Evolutionary conservation across 2,329 filamentous ascomycete species (phyloP).

Genomic region (Tolypocladium cylindrosporum): DNA sequence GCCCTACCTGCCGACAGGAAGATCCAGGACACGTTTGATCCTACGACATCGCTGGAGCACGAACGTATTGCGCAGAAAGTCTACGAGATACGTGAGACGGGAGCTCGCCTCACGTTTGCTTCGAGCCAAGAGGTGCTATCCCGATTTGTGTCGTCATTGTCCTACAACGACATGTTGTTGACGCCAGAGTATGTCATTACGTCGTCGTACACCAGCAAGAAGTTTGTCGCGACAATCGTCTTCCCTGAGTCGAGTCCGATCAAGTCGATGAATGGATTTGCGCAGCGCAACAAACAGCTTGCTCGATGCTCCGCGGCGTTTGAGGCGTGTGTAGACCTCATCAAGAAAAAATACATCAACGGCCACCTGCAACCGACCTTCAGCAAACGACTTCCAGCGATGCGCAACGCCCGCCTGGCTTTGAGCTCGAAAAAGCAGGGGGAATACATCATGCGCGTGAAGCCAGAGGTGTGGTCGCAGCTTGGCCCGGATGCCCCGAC

Average conservation of each 20-base stretch:
- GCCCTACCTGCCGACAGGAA: constrained; percentile 65
- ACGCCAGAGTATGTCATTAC: constrained; percentile 52
- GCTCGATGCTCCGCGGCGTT: constrained; percentile 89
- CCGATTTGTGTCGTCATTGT: constrained; percentile 61
- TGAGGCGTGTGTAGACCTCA: constrained; percentile 63
- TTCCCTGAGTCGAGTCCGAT: constrained; percentile 69
- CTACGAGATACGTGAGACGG: constrained; percentile 54
- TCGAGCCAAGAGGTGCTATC: constrained; percentile 63
- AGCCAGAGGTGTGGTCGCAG: constrained; percentile 63
- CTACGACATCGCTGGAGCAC: constrained; percentile 5
- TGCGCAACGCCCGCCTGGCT: constrained; percentile 81
- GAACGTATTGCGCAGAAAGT: constrained; percentile 29
- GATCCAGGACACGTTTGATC: constrained; percentile 14
- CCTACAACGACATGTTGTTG: constrained; percentile 15
- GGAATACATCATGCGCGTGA: constrained; percentile 67
- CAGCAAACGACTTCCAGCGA: constrained; percentile 59
- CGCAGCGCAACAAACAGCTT: constrained; percentile 58
- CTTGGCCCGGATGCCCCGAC: constrained; percentile 31
- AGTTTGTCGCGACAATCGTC: constrained; percentile 68
- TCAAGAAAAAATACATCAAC: constrained; percentile 58
- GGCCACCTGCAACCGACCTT: constrained; percentile 65
- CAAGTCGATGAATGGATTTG: constrained; percentile 50
- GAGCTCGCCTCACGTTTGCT: constrained; percentile 69
- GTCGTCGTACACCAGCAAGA: constrained; percentile 30
- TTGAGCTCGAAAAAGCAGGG: constrained; percentile 68